These are phyloP conservation scores for Magnolia sinica DNA, from an alignment of 164 flowering plant species.

Conservation along the genomic window DNA sequence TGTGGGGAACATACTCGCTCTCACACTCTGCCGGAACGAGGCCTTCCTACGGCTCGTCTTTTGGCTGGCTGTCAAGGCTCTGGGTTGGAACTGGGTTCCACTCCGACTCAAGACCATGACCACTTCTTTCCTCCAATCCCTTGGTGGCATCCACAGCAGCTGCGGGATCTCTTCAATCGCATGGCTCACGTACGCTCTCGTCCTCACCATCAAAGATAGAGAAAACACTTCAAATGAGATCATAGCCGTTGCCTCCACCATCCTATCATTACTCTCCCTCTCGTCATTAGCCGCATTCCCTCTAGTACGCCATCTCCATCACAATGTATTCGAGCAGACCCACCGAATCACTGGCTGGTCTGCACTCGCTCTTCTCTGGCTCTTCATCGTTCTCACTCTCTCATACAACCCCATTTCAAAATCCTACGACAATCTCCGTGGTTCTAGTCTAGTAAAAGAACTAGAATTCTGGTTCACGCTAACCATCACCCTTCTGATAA, in stretches of 20 bases:
- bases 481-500: slow-evolving; percentile 43
- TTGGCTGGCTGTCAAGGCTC: slow-evolving; percentile 42
- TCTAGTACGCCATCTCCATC: slow-evolving; percentile 59
- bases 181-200: slow-evolving; percentile 50
- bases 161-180: slow-evolving; percentile 54
- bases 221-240: slow-evolving; percentile 37
- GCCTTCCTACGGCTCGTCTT: slow-evolving; percentile 39
- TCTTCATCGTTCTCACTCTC: slow-evolving; percentile 36
- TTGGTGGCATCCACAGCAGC: slow-evolving; percentile 58
- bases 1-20: slow-evolving; percentile 41
- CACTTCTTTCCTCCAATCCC: slow-evolving; percentile 52
- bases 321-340: slow-evolving; percentile 52
- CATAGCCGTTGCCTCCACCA: slow-evolving; percentile 35
- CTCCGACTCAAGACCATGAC: slow-evolving; percentile 39
- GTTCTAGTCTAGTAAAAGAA: slow-evolving; percentile 24
- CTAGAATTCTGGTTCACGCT: slow-evolving; percentile 66
- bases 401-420: slow-evolving; percentile 42
- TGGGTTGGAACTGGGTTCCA: slow-evolving; percentile 49
- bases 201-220: slow-evolving; percentile 33
- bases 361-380: slow-evolving; percentile 50
- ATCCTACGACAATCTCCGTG: slow-evolving; percentile 19
- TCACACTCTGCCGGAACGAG: slow-evolving; percentile 50
- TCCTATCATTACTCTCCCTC: slow-evolving; percentile 38
- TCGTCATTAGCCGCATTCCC: slow-evolving; percentile 58
- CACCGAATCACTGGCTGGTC: slow-evolving; percentile 61